Conservation (phyloP, 495 filamentous ascomycete species). For the Penicillium goetzii region DNA sequence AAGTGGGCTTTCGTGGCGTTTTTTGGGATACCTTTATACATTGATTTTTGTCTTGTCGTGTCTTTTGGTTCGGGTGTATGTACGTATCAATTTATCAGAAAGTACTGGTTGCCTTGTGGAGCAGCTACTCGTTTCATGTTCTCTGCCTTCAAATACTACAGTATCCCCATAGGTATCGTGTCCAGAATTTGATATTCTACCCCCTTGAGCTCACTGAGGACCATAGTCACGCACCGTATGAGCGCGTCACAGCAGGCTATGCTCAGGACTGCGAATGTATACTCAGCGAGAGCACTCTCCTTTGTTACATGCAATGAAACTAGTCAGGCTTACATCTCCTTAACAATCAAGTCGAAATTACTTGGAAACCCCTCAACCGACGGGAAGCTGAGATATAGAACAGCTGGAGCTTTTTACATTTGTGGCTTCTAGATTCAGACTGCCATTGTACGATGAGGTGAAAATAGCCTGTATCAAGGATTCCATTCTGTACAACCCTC, state of each 20-base stretch:
- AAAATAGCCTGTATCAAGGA: neutral
- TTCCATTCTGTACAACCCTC: conserved; percentile 1
- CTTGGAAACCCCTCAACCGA: neutral
- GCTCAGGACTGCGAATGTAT: neutral
- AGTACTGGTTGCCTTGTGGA: conserved; percentile 16
- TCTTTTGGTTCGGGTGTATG: conserved; percentile 17
- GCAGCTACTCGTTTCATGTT: neutral
- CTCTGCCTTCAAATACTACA: neutral
- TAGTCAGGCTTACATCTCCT: too few species aligned
- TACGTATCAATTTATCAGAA: conserved; percentile 24
- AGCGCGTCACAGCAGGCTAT: neutral
- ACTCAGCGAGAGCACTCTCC: neutral
- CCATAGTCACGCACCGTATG: neutral
- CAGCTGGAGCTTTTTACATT: neutral
- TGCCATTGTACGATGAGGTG: neutral
- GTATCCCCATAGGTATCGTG: neutral
- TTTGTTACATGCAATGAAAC: too few species aligned
- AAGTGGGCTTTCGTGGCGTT: conserved; percentile 37
- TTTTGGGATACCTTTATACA: conserved; percentile 37
- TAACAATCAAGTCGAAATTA: neutral
- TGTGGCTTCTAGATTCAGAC: neutral
- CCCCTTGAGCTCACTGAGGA: neutral
- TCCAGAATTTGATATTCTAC: neutral
- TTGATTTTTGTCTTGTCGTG: conserved; percentile 23
- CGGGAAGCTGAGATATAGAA: neutral